Percentiles rank a stretch among this genome's conserved stretches.
Evolutionary conservation across 129 eudicot genomes (phyloP).

Genomic region (Logfia minima): DNA sequence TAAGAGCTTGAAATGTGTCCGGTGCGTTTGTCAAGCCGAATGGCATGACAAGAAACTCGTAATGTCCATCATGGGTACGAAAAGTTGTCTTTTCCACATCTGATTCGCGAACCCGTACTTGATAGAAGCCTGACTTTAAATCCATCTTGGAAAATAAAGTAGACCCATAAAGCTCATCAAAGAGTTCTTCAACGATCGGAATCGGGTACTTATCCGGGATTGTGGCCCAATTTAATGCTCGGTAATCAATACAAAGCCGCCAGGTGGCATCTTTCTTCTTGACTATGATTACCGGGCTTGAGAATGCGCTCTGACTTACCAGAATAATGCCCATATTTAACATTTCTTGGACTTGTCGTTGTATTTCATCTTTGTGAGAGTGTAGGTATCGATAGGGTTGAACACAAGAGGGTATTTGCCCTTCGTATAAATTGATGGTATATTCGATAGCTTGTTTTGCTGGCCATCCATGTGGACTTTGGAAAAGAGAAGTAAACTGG

Average conservation of each 20-base stretch:
- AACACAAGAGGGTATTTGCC: neutral
- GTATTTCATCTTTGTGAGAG: neutral
- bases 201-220: neutral
- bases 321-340: neutral
- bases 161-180: neutral
- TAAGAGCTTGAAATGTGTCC: neutral
- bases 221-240: neutral
- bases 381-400: neutral
- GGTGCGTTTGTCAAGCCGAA: neutral
- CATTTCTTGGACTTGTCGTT: neutral
- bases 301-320: neutral
- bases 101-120: neutral
- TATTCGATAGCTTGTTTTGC: neutral
- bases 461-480: neutral
- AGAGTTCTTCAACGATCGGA: neutral
- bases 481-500: neutral
- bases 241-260: neutral
- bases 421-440: neutral
- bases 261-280: neutral
- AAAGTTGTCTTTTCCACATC: neutral
- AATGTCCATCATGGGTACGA: neutral
- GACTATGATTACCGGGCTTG: neutral
- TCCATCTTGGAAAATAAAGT: neutral
- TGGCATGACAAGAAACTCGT: neutral
- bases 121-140: neutral